Evolutionary conservation across 2,329 filamentous ascomycete species (phyloP), one percentile per base, ranked within the genome.

Genomic region (Uncinocarpus reesii): DNA sequence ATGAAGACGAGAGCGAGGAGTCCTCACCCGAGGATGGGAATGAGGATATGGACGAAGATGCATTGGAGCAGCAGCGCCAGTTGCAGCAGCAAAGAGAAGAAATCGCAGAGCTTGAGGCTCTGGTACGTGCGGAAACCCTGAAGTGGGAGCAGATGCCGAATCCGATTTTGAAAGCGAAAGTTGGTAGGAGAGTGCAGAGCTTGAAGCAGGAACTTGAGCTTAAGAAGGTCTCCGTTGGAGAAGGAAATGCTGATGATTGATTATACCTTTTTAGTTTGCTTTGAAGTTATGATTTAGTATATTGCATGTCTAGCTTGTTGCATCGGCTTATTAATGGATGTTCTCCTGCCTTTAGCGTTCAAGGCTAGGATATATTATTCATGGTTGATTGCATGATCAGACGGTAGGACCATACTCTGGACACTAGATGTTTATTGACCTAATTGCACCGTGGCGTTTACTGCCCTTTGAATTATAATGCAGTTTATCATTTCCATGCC

Each of bases 1-100:
- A 69, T 38, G 67, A 67, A 0, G 69, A 65, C 1, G 65, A 65
- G 8, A 66, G 64, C 8, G 65, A 63, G 4, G 62, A 61, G 6
- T 60, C 62, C n/a, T 61, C 53, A 4, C 56, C 60, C 2, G 62
- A 64, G 35, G 54, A 56, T 13, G 57, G 58, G 10, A 58, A 62
- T 16, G 63, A 64, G 7, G 66, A 66, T 29, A 48, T 69, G 13
- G 68, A 70, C 36, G 67, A 71, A n/a, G 69, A 71, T 35, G 63
- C 68, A 21, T 54, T 64, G 15, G 68, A 68, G 53, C 62, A 61
- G 50, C 67, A 65, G 47, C 66, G 60, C 21, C 64, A 68, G 37
- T 55, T 67, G 26, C 66, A 70, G 49, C 65, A 71, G 48, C 66
- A 67, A 40, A 66, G 66, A 11, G 70, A 72, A 52, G 63, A 70